phyloP scores from a whole-genome alignment of 805 yeast genomes.

The Clavispora asparagi region DNA sequence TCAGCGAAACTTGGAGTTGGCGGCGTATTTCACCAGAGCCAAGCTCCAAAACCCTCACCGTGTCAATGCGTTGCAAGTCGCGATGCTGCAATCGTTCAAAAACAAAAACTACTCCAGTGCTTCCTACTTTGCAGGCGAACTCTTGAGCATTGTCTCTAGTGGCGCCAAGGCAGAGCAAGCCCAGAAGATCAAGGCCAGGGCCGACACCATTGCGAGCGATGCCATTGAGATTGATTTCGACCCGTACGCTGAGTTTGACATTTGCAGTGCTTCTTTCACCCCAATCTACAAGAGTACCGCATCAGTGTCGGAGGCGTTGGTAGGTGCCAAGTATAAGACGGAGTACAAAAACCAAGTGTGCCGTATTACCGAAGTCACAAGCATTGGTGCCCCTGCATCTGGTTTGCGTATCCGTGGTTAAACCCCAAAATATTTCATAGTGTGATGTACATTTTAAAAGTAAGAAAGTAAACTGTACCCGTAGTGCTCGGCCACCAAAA shows the following conservation, averaged over 20 bases:
- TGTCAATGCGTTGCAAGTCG: slow-evolving; percentile 86
- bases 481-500: not conserved
- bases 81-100: slow-evolving; percentile 89
- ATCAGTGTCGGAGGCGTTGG: slow-evolving; percentile 69
- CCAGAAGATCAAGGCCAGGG: slow-evolving; percentile 68
- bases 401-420: slow-evolving; percentile 62
- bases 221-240: slow-evolving; percentile 89
- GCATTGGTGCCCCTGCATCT: slow-evolving; percentile 87
- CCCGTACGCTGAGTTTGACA: slow-evolving; percentile 83
- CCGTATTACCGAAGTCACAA: slow-evolving; percentile 66
- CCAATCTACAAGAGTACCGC: slow-evolving; percentile 83
- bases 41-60: slow-evolving; percentile 79
- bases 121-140: slow-evolving; percentile 82
- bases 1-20: slow-evolving; percentile 87
- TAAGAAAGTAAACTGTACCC: too few relatives aligned
- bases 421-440: not conserved
- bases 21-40: slow-evolving; percentile 90
- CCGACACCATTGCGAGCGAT: slow-evolving; percentile 79
- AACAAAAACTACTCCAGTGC: slow-evolving; percentile 86
- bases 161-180: slow-evolving; percentile 91
- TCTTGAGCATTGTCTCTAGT: slow-evolving; percentile 58
- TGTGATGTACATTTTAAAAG: not conserved
- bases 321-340: slow-evolving; percentile 82
- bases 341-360: slow-evolving; percentile 77
- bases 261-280: slow-evolving; percentile 81